Evolutionary conservation across 23 red algal genomes (phyloP), one percentile per base, ranked within the genome.

Genomic region (Gracilaria gracilis): DNA sequence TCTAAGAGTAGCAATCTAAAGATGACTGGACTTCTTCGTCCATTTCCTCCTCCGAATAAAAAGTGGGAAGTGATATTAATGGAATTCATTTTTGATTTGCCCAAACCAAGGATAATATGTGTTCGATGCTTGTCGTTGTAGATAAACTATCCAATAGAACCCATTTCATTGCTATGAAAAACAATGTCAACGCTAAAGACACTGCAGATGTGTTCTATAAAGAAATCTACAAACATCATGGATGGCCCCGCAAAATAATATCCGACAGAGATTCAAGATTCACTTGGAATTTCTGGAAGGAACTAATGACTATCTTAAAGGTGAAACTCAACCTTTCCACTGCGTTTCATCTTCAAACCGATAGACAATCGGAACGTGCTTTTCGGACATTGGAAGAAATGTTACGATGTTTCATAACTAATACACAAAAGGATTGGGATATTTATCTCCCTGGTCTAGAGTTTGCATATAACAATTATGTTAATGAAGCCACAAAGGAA

Each of bases 31-130:
- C 28, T 67, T 25, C 6, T 73, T 7, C 69, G 14, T 40, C 82
- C 13, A 49, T 86, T 29, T 36, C 82, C 9, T 39, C 59, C 21
- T n/a, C 34, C 35, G 36, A 13, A 16, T 9, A 74, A 86, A 11
- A 86, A 74, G 34, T 86, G 82, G 64, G 82, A 86, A 72, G 35
- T 49, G 12, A 86, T 86, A 53, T 70, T 39, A n/a, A 86, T 86
- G 65, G 65, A 86, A 0, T 86, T 70, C 65, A 66, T 86, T 34
- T 70, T 73, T 34, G 65, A 86, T 9, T 34, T 74, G 51, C 82
- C 82, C 49, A 70, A 55, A 86, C 32, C 38, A 70, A 86, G n/a
- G 36, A 57, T 13, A 28, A 44, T 27, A 86, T 69, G 42, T 23
- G 58, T 33, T n/a, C n/a, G 55, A 74, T 86, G 17, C 20, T 73